Evolutionary conservation across 2,329 filamentous ascomycete genomes (phyloP).

Genomic region (Neophaeococcomyces aloes): DNA sequence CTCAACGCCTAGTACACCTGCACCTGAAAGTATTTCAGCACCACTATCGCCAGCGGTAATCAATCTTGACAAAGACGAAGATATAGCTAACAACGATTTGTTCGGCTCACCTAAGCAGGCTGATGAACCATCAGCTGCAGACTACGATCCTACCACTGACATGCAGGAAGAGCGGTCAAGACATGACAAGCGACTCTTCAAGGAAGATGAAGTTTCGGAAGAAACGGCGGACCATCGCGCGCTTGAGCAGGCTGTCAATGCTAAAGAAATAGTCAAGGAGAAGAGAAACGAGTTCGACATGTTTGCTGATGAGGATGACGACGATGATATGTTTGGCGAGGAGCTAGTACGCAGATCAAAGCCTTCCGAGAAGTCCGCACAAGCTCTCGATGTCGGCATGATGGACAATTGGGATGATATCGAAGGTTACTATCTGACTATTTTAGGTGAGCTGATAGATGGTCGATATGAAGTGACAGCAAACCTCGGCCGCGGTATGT

Average conservation of each 20-base stretch:
- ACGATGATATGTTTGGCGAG: conserved; percentile 85
- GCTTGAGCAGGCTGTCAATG: conserved; percentile 32
- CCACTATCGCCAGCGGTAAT: conserved; percentile 49
- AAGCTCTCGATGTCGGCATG: conserved; percentile 59
- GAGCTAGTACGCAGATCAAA: conserved; percentile 48
- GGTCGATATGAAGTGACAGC: conserved; percentile 82
- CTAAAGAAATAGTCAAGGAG: conserved; percentile 30
- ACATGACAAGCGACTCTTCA: conserved; percentile 54
- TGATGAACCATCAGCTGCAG: conserved; percentile 78
- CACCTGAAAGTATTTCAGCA: conserved; percentile 36
- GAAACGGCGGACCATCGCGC: conserved; percentile 50
- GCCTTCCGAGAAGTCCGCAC: conserved; percentile 39
- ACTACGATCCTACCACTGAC: conserved; percentile 81
- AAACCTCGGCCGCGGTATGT: conserved; percentile 85
- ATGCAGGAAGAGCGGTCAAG: conserved; percentile 74
- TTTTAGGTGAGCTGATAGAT: conserved; percentile 80
- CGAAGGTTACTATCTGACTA: conserved; percentile 93
- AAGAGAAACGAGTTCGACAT: conserved; percentile 49
- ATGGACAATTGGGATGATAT: conserved; percentile 89
- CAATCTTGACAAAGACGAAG: conserved; percentile 55
- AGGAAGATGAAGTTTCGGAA: conserved; percentile 44
- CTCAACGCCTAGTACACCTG: conserved; percentile 35
- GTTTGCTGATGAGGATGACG: conserved; percentile 45
- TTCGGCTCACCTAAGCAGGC: conserved; percentile 27
- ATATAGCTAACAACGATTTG: conserved; percentile 53